Conservation (phyloP, 2,329 filamentous ascomycete species). For the Trichoderma sp. region DNA sequence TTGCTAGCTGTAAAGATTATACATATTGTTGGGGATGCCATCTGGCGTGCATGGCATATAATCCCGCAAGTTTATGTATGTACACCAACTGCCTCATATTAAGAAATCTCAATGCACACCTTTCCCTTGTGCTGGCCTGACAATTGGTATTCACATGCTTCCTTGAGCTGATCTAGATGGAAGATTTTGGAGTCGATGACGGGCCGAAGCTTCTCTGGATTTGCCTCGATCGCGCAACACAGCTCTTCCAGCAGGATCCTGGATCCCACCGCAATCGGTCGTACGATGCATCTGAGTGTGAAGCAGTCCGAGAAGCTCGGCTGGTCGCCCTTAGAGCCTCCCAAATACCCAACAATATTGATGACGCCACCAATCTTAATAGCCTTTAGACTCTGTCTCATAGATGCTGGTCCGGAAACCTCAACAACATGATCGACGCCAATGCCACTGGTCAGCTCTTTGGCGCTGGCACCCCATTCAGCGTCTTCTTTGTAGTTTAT, state of each 20-base stretch:
- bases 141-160: conserved; percentile 1
- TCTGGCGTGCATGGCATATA: not conserved
- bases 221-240: not conserved
- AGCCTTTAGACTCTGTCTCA: not conserved
- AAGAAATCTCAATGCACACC: not conserved
- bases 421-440: conserved; percentile 4
- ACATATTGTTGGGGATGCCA: not conserved
- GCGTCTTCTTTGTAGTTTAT: conserved; percentile 1
- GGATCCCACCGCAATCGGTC: not conserved
- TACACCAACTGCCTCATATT: not conserved
- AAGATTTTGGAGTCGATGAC: not conserved
- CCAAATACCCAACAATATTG: not conserved
- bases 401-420: not conserved
- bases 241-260: not conserved
- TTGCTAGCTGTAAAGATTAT: not conserved
- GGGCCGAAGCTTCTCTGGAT: not conserved
- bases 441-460: not conserved
- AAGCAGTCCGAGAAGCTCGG: not conserved
- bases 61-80: not conserved
- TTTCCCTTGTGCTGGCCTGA: not conserved
- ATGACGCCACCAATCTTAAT: not conserved
- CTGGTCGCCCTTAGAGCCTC: not conserved
- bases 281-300: not conserved
- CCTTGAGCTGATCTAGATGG: not conserved
- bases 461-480: not conserved